Percentiles rank a stretch among this genome's conserved stretches.
Conservation (phyloP, 2,329 filamentous ascomycete species). For the Penicillium digitatum region DNA sequence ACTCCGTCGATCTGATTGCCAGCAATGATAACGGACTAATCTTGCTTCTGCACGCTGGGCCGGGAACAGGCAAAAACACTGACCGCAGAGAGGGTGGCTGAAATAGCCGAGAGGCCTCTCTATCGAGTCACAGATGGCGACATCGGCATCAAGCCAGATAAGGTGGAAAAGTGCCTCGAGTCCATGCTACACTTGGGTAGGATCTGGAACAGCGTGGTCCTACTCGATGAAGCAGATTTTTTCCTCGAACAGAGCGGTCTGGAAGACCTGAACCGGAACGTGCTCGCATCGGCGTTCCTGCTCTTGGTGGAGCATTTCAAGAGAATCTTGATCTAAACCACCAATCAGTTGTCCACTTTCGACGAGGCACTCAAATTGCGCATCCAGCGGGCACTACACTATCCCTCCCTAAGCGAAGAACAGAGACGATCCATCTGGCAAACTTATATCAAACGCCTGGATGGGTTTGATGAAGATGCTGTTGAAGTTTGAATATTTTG, state of each 20-base stretch:
- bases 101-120: conserved; percentile 36
- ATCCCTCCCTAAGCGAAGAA: conserved; percentile 3
- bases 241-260: conserved; percentile 12
- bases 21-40: conserved; percentile 20
- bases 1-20: conserved; percentile 12
- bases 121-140: conserved; percentile 13
- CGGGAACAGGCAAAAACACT: conserved; percentile 65
- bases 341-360: conserved; percentile 13
- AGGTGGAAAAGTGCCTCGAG: conserved; percentile 16
- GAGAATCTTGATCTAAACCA: conserved; percentile 24
- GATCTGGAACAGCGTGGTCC: conserved; percentile 9
- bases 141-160: conserved; percentile 4
- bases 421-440: conserved; percentile 5
- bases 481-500: conserved; percentile 11
- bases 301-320: conserved; percentile 24
- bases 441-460: background rate
- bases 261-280: conserved; percentile 18
- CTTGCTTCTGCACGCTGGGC: conserved; percentile 19
- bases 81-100: conserved; percentile 63
- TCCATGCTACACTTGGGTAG: conserved; percentile 15
- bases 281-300: conserved; percentile 22
- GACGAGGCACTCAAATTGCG: conserved; percentile 17
- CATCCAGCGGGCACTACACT: conserved; percentile 14
- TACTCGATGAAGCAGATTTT: conserved; percentile 14
- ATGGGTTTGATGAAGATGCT: background rate